phyloP scores from a whole-genome alignment of 2,329 filamentous ascomycete species.

The Alternaria ventricosa region DNA sequence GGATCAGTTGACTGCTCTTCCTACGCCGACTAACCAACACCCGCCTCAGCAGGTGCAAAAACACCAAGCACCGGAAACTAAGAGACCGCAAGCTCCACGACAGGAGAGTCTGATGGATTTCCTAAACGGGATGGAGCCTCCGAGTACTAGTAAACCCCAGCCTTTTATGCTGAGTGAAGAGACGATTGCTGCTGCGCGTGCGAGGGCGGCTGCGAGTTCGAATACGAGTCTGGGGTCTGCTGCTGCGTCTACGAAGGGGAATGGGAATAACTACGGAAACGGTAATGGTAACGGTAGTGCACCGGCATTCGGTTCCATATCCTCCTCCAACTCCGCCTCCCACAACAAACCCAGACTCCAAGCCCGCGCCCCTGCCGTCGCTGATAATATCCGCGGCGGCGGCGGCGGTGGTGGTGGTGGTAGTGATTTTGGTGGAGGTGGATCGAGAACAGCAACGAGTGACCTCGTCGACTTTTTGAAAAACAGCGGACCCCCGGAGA shows the following conservation, averaged over 20 bases:
- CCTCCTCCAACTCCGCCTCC: constrained; percentile 21
- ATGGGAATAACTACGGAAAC: constrained; percentile 7
- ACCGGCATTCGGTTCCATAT: constrained; percentile 17
- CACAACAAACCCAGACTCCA: constrained; percentile 37
- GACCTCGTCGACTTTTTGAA: constrained; percentile 55
- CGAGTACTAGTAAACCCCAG: constrained; percentile 46
- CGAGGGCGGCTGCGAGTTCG: constrained; percentile 31
- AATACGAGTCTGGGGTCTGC: constrained; percentile 15
- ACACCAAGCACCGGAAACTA: neutral
- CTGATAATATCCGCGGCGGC: constrained; percentile 12
- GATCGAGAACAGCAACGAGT: constrained; percentile 41
- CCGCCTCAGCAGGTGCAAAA: neutral
- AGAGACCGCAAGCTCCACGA: constrained; percentile 3
- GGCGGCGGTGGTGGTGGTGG: neutral
- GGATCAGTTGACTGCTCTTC: constrained; percentile 57
- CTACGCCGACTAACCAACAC: constrained; percentile 40
- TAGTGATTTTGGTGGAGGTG: neutral
- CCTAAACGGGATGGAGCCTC: constrained; percentile 71
- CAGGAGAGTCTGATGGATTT: constrained; percentile 75
- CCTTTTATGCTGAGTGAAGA: constrained; percentile 44
- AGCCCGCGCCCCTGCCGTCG: constrained; percentile 33
- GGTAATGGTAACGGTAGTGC: constrained; percentile 8
- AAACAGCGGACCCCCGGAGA: constrained; percentile 49
- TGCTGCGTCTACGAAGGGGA: too few species aligned
- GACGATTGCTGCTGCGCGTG: constrained; percentile 42